A percentile compares a stretch with the other conserved stretches of the same genome.
Conservation (phyloP, 1,284 basidiomycete species). For the Abortiporus biennis region DNA sequence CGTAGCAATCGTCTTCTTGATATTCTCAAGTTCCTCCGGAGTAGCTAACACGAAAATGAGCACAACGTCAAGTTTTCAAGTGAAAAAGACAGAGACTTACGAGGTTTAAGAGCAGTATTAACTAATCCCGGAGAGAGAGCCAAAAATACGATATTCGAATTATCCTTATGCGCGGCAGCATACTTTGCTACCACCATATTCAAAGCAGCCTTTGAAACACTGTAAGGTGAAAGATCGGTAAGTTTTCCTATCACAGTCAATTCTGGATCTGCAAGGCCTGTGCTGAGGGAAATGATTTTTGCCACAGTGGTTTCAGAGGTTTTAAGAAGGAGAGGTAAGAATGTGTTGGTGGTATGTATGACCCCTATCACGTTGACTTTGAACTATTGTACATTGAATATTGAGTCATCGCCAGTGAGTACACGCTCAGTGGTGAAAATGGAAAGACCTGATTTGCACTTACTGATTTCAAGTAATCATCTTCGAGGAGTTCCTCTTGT, state of each 20-base stretch:
- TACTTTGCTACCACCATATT: slow-evolving; percentile 35
- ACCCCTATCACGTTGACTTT: slow-evolving; percentile 32
- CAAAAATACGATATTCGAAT: slow-evolving; percentile 33
- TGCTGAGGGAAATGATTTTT: slow-evolving; percentile 30
- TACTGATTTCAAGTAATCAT: slow-evolving; percentile 18
- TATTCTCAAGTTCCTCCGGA: slow-evolving; percentile 15
- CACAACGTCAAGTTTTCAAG: neutral
- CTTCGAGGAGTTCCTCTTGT: slow-evolving; percentile 16
- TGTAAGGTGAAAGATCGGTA: slow-evolving; percentile 21
- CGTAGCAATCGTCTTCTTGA: slow-evolving; percentile 10
- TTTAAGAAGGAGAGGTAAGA: slow-evolving; percentile 11
- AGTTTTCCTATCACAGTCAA: slow-evolving; percentile 15
- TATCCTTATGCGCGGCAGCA: slow-evolving; percentile 25
- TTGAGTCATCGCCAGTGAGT: neutral
- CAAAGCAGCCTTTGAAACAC: slow-evolving; percentile 30
- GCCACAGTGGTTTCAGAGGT: neutral
- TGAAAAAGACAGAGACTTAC: neutral
- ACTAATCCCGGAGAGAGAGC: slow-evolving; percentile 32
- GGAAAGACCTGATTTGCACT: neutral
- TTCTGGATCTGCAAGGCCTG: slow-evolving; percentile 25
- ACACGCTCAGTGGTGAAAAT: neutral
- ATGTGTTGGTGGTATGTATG: slow-evolving; percentile 30
- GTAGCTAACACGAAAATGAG: slow-evolving; percentile 12
- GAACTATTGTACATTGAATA: slow-evolving; percentile 15
- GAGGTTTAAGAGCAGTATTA: slow-evolving; percentile 15